Base-by-base conservation (phyloP, 805 yeast species). In the Debaryomyces maramus region DNA sequence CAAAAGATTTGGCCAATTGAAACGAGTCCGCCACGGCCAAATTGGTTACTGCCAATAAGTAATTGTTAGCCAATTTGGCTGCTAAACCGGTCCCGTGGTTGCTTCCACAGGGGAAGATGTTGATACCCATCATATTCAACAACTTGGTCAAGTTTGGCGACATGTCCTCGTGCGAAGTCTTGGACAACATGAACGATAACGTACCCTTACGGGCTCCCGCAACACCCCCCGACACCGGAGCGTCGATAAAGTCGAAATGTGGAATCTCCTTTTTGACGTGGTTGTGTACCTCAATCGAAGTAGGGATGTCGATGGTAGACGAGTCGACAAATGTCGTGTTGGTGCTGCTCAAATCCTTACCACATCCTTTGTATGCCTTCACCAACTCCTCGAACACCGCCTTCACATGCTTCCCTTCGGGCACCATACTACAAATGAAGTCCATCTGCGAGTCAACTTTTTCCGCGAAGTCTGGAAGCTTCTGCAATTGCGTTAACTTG, bases 151-250 rank as follows among this genome's bases (percentile, higher is more conserved):
- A 65, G 0, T 43, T 31, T 1, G 68, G 66, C 3, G 64, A 45
- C 16, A 70, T 52, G 14, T 54, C 53, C 10, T 52, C 59, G 9
- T 53, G 55, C 26, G 51, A 42, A 8, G 55, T 48, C 34, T 72
- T 47, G 1, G 79, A 75, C 10, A 76, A 67, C 81, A 76, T 76
- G 50, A 76, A 76, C 2, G 78, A 70, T 32, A 76, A 60, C 0
- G 78, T 68, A 1, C 67, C 81, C 37, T 75, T 73, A 36, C 70
- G 52, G 5, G 81, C 81, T 1, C 81, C 81, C 0, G 70, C 71
- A 1, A 71, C 75, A 11, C 81, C 81, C 3, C 81, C 81, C 7
- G 78, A 72, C 1, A 76, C 81, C 0, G 81, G 81, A 7, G 81
- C 70, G 49, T 76, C 81, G 28, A 76, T 69, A 46, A 74, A 76